Evolutionary conservation across 768 basidiomycete genomes (phyloP).

Genomic region (Lactarius psammicola): DNA sequence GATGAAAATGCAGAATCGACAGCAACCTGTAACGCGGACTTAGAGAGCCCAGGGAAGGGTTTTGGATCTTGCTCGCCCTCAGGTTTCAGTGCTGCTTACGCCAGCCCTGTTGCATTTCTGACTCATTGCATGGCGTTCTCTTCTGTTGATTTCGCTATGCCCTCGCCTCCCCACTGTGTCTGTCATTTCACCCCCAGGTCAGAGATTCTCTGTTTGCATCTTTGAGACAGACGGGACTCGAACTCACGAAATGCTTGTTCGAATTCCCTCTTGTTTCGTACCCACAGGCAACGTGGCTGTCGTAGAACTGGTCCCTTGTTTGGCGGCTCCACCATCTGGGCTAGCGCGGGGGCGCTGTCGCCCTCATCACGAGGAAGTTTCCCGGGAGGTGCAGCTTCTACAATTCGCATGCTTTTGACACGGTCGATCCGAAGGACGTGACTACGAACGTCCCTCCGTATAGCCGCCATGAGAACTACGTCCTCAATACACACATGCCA

Average conservation of each 20-base stretch:
- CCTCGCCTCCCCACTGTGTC: neutral
- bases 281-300: too few relatives aligned
- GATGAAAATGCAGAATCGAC: neutral
- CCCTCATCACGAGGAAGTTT: neutral
- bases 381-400: neutral
- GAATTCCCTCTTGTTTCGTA: neutral
- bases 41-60: neutral
- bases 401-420: neutral
- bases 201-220: neutral
- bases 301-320: neutral
- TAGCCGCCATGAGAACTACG: constrained; percentile 6
- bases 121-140: neutral
- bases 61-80: neutral
- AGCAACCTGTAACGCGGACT: neutral
- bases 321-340: neutral
- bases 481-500: constrained; percentile 12
- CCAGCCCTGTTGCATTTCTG: neutral
- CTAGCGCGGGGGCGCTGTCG: neutral
- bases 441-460: constrained; percentile 2
- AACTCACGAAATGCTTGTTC: neutral
- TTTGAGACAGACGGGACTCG: neutral
- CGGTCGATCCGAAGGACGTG: neutral
- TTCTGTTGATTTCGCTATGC: neutral
- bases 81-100: neutral
- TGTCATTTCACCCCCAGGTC: neutral